Conservation (phyloP, 2,329 filamentous ascomycete species). For the Myotisia sp. region DNA sequence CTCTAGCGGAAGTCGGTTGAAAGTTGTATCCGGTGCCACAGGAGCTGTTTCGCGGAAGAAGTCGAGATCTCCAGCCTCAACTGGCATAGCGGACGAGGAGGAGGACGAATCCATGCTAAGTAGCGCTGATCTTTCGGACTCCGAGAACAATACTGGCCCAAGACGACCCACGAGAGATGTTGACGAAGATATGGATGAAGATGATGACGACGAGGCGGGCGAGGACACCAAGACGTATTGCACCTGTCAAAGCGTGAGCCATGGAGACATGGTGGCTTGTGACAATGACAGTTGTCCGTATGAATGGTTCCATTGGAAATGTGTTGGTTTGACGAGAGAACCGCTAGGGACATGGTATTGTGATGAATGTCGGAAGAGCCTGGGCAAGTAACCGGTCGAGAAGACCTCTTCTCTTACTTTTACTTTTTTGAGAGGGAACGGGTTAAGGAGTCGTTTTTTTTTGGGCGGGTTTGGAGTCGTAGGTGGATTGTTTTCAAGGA, state of each 20-base stretch:
- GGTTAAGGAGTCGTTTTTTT: no score
- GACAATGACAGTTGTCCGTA: conserved; percentile 50
- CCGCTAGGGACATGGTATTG: conserved; percentile 46
- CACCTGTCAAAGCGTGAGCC: conserved; percentile 50
- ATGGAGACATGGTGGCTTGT: conserved; percentile 54
- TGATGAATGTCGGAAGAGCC: conserved; percentile 35
- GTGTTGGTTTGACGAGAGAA: conserved; percentile 46
- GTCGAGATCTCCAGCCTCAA: conserved; percentile 23
- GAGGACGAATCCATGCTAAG: conserved; percentile 43
- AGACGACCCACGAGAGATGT: conserved; percentile 14
- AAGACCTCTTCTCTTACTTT: not conserved
- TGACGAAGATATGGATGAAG: conserved; percentile 33
- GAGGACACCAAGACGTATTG: conserved; percentile 51
- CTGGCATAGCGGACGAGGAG: conserved; percentile 25
- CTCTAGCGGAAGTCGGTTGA: conserved; percentile 28
- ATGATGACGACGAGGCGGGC: conserved; percentile 37
- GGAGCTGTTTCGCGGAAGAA: conserved; percentile 24
- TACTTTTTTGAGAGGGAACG: no score
- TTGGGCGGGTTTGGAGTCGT: no score
- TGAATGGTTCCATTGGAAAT: conserved; percentile 55
- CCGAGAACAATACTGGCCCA: conserved; percentile 26
- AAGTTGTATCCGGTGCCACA: conserved; percentile 13
- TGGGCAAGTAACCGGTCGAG: conserved; percentile 20
- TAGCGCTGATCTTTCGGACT: conserved; percentile 35
- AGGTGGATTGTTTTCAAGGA: no score